Percentiles rank a stretch among this genome's conserved stretches.
Evolutionary conservation across 1,284 basidiomycete species (phyloP).

Genomic region (Pyrrhoderma noxium): DNA sequence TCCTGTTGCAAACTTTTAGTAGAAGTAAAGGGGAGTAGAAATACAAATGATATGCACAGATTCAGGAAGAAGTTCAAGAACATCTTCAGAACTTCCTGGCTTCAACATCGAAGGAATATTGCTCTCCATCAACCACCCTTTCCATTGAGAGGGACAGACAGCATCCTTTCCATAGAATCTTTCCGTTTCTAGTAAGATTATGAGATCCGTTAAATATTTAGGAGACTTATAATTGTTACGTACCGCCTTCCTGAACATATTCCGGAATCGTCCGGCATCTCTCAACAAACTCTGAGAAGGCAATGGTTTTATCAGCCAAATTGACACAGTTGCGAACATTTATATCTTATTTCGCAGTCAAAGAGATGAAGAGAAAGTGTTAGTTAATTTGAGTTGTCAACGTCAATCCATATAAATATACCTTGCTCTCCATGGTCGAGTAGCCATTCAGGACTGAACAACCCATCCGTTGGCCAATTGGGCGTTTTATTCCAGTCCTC

Average conservation of each 20-base stretch:
- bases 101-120: slow-evolving; percentile 45
- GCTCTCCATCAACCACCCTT: slow-evolving; percentile 43
- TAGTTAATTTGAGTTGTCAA: not conserved
- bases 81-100: slow-evolving; percentile 44
- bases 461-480: slow-evolving; percentile 40
- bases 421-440: slow-evolving; percentile 24
- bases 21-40: slow-evolving; percentile 1
- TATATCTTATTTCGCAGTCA: slow-evolving; percentile 23
- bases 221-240: not conserved
- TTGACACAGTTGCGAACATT: slow-evolving; percentile 27
- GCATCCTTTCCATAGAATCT: slow-evolving; percentile 70
- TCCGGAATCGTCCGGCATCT: slow-evolving; percentile 18
- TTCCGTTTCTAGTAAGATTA: slow-evolving; percentile 38
- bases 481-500: slow-evolving; percentile 45
- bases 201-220: not conserved
- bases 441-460: slow-evolving; percentile 53
- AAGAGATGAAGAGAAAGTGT: too few species aligned
- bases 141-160: slow-evolving; percentile 57
- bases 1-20: slow-evolving; percentile 30
- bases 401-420: slow-evolving; percentile 10
- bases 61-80: slow-evolving; percentile 45
- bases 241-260: slow-evolving; percentile 20
- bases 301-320: slow-evolving; percentile 24
- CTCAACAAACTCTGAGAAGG: slow-evolving; percentile 24
- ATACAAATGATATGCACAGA: slow-evolving; percentile 30